These are phyloP conservation scores for Botryotinia calthae DNA, from an alignment of 2,329 filamentous ascomycete genomes.

Conservation along the genomic window DNA sequence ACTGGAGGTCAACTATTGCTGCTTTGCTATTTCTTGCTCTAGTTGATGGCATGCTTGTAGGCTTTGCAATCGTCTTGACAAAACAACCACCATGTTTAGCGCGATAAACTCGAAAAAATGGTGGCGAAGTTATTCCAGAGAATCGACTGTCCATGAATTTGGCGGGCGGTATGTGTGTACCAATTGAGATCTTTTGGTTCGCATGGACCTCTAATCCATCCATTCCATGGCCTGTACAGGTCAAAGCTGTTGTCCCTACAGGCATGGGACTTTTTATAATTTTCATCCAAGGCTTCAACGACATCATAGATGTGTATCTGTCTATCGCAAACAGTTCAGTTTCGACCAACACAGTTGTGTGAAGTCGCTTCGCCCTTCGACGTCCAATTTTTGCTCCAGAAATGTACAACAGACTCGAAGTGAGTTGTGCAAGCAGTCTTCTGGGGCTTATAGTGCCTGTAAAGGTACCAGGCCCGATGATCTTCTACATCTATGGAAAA, in stretches of 20 bases:
- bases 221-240: constrained; percentile 63
- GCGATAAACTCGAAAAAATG: constrained; percentile 65
- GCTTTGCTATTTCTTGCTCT: constrained; percentile 34
- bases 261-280: constrained; percentile 64
- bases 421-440: constrained; percentile 59
- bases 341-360: constrained; percentile 72
- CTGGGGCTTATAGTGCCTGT: constrained; percentile 56
- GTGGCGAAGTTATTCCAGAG: constrained; percentile 61
- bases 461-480: constrained; percentile 59
- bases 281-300: not conserved
- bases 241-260: constrained; percentile 58
- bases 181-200: constrained; percentile 71
- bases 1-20: constrained; percentile 42
- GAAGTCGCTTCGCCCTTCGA: constrained; percentile 71
- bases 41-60: constrained; percentile 67
- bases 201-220: constrained; percentile 58
- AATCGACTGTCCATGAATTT: constrained; percentile 64
- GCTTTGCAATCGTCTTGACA: constrained; percentile 61
- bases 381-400: constrained; percentile 77
- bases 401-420: constrained; percentile 63
- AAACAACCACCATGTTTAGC: constrained; percentile 64
- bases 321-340: constrained; percentile 68
- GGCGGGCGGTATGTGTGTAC: constrained; percentile 56
- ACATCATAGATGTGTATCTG: constrained; percentile 65
- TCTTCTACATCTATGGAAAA: constrained; percentile 60